Percentiles rank a stretch among this genome's conserved stretches.
Evolutionary conservation across 768 basidiomycete genomes (phyloP).

Genomic region (Suillus occidentalis): DNA sequence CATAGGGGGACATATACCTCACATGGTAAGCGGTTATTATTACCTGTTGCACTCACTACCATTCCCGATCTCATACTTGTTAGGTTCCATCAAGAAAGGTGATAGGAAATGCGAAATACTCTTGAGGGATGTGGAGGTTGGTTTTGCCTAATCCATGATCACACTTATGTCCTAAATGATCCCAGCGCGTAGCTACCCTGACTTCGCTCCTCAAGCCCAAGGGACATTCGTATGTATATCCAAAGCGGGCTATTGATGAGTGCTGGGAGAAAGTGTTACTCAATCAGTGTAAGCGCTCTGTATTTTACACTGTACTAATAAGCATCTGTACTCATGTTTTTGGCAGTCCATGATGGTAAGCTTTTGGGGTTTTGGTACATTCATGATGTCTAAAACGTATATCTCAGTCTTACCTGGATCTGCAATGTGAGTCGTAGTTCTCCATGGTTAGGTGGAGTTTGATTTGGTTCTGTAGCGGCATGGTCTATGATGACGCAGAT

Average conservation of each 20-base stretch:
- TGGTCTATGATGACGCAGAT: conserved; percentile 97
- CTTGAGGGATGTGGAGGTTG: conserved; percentile 85
- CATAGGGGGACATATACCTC: conserved; percentile 95
- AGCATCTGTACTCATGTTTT: background rate
- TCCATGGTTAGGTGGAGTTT: background rate
- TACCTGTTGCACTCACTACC: background rate
- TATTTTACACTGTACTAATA: background rate
- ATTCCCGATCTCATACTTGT: background rate
- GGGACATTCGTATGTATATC: conserved; percentile 64
- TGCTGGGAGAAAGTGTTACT: conserved; percentile 92
- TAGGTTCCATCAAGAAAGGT: conserved; percentile 91
- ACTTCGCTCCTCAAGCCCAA: conserved; percentile 61
- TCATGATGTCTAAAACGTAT: conserved; percentile 3
- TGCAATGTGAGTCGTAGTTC: conserved; percentile 59
- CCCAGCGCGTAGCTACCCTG: conserved; percentile 74
- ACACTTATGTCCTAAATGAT: background rate
- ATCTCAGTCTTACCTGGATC: conserved; percentile 83
- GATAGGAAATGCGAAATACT: conserved; percentile 96
- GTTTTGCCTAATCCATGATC: conserved; percentile 7
- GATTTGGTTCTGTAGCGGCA: conserved; percentile 54
- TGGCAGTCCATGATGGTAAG: conserved; percentile 78
- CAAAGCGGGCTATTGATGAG: conserved; percentile 76
- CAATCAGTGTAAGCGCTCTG: conserved; percentile 69
- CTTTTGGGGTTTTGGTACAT: conserved; percentile 2
- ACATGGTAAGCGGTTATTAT: conserved; percentile 54